Conservation (phyloP, 1,139 yeast species). For the Candida sanyaensis region DNA sequence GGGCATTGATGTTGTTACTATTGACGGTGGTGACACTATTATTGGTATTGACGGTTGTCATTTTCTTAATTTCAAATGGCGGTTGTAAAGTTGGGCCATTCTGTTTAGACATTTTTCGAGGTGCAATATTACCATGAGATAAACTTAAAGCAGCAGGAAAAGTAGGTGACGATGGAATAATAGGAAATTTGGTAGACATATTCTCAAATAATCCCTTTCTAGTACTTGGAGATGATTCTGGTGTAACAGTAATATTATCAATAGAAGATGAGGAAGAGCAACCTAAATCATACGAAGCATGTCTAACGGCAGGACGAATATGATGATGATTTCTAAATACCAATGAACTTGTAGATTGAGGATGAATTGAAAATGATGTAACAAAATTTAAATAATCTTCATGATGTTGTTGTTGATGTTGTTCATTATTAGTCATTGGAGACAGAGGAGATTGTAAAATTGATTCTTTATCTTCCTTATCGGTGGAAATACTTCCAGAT, state of each 20-base stretch:
- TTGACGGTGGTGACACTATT: neutral
- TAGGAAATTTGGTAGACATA: neutral
- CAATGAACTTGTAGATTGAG: neutral
- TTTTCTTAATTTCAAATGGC: neutral
- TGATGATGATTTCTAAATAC: constrained; percentile 1
- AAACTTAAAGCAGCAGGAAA: constrained; percentile 5
- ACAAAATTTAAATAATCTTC: constrained; percentile 1
- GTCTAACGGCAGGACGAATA: neutral
- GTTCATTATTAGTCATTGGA: neutral
- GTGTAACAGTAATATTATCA: neutral
- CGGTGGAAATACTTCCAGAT: neutral
- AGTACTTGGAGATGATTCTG: neutral
- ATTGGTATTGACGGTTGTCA: neutral
- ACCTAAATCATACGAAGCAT: neutral
- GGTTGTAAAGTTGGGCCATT: constrained; percentile 1
- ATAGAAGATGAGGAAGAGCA: neutral
- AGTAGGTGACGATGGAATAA: constrained; percentile 2
- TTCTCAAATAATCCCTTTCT: neutral
- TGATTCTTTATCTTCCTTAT: neutral
- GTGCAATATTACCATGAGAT: neutral
- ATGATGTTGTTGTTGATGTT: neutral
- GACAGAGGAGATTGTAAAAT: constrained; percentile 4
- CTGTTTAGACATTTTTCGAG: neutral
- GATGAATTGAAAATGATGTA: neutral
- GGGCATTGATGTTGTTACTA: no score